Base-by-base conservation (phyloP, 169 alveolate species). In the Plasmodium yoelii region DNA sequence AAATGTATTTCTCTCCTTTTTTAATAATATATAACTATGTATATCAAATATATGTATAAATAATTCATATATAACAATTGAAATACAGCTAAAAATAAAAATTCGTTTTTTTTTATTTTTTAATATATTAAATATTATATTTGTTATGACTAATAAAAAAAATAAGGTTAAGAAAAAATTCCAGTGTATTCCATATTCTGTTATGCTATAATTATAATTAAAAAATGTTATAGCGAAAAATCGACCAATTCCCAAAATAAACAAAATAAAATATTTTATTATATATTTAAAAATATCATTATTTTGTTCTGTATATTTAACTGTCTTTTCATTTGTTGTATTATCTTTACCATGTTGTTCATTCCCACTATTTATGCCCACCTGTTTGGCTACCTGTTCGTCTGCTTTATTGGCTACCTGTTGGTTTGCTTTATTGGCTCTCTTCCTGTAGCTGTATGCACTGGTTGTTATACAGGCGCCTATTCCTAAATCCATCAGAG, bases 151-250 rank as follows among this genome's bases (percentile, higher is more conserved):
- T 46, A 80, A 46, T 5, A 82, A 42, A 67, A 13, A 60, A 80
- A 26, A 80, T 26, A 80, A 60, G 0, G 90, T 80, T 19, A 80
- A 22, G 18, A 53, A 80, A 26, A 80, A 80, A 53, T 80, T 80
- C 90, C 90, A 80, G 28, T 80, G 84, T 19, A 46, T 13, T 12
- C 90, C 90, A 80, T 80, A 80, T 69, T 80, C 90, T 5, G 84
- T 80, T 65, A 67, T 8, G 56, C 46, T 80, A 47, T 67, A 51
- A 18, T 67, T 64, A 67, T 80, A 80, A 39, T 46, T 80, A 39
- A 80, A 80, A 6, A 80, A 10, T 53, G 15, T 55, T 12, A 80
- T 60, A 18, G 64, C 77, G 10, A 67, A 10, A 69, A 39, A 67
- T 55, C 90, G 51, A 12, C 84, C 73, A 28, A 80, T 51, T 19